A percentile compares a stretch with the other conserved stretches of the same genome.
These are phyloP conservation scores for Blastocystis sp. DNA, from an alignment of 352 stramenopile species.

Conservation along the genomic window DNA sequence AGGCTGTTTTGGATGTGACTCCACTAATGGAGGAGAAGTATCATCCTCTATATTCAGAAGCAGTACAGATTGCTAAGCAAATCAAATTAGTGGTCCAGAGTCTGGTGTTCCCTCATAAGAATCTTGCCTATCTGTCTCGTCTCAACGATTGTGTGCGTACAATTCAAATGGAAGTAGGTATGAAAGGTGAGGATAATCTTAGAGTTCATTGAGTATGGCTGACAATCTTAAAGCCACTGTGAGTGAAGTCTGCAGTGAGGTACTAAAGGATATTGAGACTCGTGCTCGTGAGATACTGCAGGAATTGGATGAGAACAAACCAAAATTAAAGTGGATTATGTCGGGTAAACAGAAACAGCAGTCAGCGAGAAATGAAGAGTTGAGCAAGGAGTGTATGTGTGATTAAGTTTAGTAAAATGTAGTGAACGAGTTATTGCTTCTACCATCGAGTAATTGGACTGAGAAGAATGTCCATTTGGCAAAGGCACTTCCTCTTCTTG, in stretches of 20 bases:
- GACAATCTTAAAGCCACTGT: conserved; percentile 41
- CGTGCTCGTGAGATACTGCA: conserved; percentile 44
- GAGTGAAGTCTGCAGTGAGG: conserved; percentile 7
- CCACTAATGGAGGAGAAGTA: conserved; percentile 37
- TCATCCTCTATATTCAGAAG: conserved; percentile 36
- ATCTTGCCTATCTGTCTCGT: conserved; percentile 24
- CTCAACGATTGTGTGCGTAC: conserved; percentile 51
- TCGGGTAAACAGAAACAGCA: conserved; percentile 59
- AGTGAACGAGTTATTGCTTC: conserved; percentile 40
- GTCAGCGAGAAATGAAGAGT: neutral
- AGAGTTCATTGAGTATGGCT: conserved; percentile 2
- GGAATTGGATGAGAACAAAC: conserved; percentile 34
- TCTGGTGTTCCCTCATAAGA: conserved; percentile 9
- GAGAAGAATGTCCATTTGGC: conserved; percentile 53
- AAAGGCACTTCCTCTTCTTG: conserved; percentile 20
- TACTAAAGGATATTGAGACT: conserved; percentile 48
- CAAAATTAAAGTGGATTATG: conserved; percentile 55
- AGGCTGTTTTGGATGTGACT: neutral
- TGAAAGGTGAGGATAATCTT: neutral
- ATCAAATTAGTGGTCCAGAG: conserved; percentile 6
- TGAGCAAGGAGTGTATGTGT: conserved; percentile 16
- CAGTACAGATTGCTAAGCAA: conserved; percentile 57
- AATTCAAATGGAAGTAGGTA: conserved; percentile 18
- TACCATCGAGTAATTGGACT: conserved; percentile 19
- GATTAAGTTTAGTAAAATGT: neutral